phyloP scores from a whole-genome alignment of 2,329 filamentous ascomycete species.

The Calonectria henricotiae region DNA sequence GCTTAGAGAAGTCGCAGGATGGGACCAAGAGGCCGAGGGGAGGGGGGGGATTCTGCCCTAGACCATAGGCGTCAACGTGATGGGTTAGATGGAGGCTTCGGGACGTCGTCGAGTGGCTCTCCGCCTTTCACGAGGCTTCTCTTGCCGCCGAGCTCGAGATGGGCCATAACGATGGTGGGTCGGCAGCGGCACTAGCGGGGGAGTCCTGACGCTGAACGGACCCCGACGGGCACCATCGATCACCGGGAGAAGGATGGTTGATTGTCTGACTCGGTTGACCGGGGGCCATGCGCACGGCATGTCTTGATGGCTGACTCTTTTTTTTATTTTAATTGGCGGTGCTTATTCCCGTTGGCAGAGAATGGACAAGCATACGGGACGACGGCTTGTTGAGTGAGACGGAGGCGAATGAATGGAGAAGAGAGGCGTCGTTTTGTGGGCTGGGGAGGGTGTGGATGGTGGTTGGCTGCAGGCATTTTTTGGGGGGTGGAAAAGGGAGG shows the following conservation, averaged over 20 bases:
- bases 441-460: background rate
- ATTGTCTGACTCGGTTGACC: conserved; percentile 27
- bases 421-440: conserved; percentile 5
- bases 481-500: background rate
- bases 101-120: conserved; percentile 42
- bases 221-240: conserved; percentile 28
- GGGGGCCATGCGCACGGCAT: conserved; percentile 24
- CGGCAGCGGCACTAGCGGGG: conserved; percentile 45
- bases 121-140: conserved; percentile 59
- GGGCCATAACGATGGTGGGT: conserved; percentile 43
- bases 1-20: conserved; percentile 48
- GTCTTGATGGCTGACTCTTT: conserved; percentile 5
- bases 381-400: conserved; percentile 19
- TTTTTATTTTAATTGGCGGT: background rate
- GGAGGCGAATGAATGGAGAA: conserved; percentile 19
- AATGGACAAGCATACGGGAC: background rate
- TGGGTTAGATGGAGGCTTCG: conserved; percentile 37
- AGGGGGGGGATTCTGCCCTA: conserved; percentile 10
- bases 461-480: conserved; percentile 7
- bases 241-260: conserved; percentile 24
- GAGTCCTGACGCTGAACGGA: conserved; percentile 18
- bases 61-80: conserved; percentile 18
- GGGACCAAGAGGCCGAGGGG: conserved; percentile 19
- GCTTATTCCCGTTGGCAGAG: conserved; percentile 1
- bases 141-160: conserved; percentile 56